Percentiles rank a stretch among this genome's conserved stretches.
These are phyloP conservation scores for Emmonsia crescens DNA, from an alignment of 2,329 filamentous ascomycete genomes.

Conservation along the genomic window DNA sequence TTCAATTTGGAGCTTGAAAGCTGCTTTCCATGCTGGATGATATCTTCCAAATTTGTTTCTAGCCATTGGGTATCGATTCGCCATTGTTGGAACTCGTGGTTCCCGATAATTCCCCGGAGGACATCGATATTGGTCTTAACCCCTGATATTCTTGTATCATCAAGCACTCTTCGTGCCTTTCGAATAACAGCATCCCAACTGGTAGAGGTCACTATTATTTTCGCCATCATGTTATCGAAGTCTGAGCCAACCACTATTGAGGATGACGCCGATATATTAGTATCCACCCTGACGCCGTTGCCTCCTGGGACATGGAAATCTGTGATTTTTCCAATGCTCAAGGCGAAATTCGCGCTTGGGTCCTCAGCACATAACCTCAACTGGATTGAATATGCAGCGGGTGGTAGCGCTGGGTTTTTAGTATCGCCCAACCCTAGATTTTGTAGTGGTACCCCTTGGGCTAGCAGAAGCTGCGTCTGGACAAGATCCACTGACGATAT, in stretches of 20 bases:
- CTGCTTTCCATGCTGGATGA: conserved; percentile 27
- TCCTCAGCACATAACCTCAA: conserved; percentile 50
- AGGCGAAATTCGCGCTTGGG: conserved; percentile 40
- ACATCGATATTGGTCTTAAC: conserved; percentile 49
- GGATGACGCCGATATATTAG: conserved; percentile 37
- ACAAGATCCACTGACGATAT: conserved; percentile 47
- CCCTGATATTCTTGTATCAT: conserved; percentile 45
- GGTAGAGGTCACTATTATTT: conserved; percentile 46
- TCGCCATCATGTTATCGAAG: conserved; percentile 50
- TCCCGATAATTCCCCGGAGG: conserved; percentile 43
- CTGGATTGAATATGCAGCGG: conserved; percentile 41
- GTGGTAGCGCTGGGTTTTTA: conserved; percentile 24
- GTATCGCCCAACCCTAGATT: conserved; percentile 25
- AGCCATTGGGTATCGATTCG: conserved; percentile 49
- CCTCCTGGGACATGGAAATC: conserved; percentile 46
- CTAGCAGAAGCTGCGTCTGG: conserved; percentile 42
- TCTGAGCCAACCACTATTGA: conserved; percentile 41
- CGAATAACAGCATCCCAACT: conserved; percentile 42
- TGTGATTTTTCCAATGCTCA: conserved; percentile 51
- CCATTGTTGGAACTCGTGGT: conserved; percentile 40
- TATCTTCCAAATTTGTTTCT: conserved; percentile 36
- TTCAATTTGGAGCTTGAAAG: conserved; percentile 17
- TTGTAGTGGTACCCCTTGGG: conserved; percentile 39
- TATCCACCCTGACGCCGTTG: conserved; percentile 49
- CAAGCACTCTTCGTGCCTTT: conserved; percentile 46